Base-by-base conservation (phyloP, 331 rosid genomes). In the Erythrophleum ivorense region DNA sequence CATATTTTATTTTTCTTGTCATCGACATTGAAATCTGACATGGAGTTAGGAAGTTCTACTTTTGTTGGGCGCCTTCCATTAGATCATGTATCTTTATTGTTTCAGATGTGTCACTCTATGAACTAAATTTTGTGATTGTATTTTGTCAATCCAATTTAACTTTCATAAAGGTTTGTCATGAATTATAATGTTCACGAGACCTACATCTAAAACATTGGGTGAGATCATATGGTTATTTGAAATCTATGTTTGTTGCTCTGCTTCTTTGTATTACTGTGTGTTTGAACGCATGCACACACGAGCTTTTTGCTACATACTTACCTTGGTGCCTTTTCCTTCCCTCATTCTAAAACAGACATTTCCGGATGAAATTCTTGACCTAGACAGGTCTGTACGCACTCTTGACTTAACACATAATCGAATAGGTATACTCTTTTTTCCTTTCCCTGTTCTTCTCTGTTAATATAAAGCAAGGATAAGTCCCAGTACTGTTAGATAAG, bases 341-440 rank as follows among this genome's bases (percentile, higher is more conserved):
- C 45, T 85, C 12, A 7, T 78, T 33, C 29, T 63, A 55, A 82
- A 82, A 79, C 82, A 96, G 97, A 67, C 95, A 19, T 94, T 96
- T 88, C 99, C 98, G 1, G 92, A 78, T 78, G 98, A 89, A 85
- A 86, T 96, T 88, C 86, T 94, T 70, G 91, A 88, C 60, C 65
- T 94, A 84, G 98, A 91, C 54, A 89, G 92, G 85, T 85, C 95
- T 18, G 94, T 94, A 15, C 94, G 93, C 40, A 91, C 97, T 57
- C 97, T 96, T 78, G 99, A 96, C 84, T 79, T 96, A 62, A 96
- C 94, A 0, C 91, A 88, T 80, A 94, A 96, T 84, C 93, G 92
- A 83, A 94, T 96, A 74, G 98, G 98, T 94, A 84, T 43, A 71
- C 67, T 41, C 68, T 50, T 64, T 70, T 38, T 52, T 49, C 36